Base-by-base conservation (phyloP, 2,329 filamentous ascomycete genomes). In the Leptographium procerum region DNA sequence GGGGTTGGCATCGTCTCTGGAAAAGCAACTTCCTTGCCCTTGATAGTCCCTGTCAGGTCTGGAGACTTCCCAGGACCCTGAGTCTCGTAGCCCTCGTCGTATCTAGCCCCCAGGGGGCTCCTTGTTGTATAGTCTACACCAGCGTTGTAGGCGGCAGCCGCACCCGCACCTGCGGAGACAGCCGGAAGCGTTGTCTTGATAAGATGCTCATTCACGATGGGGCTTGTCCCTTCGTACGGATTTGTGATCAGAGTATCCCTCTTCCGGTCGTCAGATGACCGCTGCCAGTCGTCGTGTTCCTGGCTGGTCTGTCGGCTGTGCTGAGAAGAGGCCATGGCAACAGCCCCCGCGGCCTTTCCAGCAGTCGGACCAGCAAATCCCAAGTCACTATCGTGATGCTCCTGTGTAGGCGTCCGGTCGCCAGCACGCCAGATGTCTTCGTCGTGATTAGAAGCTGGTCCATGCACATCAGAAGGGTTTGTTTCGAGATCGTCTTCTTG, bases 71-170 rank as follows among this genome's bases (percentile, higher is more conserved):
- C 78, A 2, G 80, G 79, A 3, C 77, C 82, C 58, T 83, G 89
- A 28, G 92, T 95, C 64, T 92, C 91, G 72, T 96, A 97, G 9
- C 91, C 92, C 74, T 97, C 92, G 67, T 96, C 89, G 56, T 73
- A 76, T 69, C 85, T 88, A 60, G 79, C 77, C 50, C 77, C 81
- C 65, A 77, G 70, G 54, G 82, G 80, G 68, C 85, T 78, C 70
- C 82, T 73, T 63, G 80, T 71, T 69, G 79, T 68, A 71, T 80
- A 77, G 63, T 75, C 69, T 1, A 55, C 56, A 1, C 24, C 50
- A 3, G 56, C 52, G 4, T 60, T 60, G 29, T 61, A 62, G 55
- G 59, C 61, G 7, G 60, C 60, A 2, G 58, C 61, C 57, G 71
- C 70, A 3, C 57, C 57, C 62, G 77, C 80, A 40, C 64, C 64